These are phyloP conservation scores for Kitagawia praeruptora DNA, from an alignment of 129 eudicot genomes.

Conservation along the genomic window DNA sequence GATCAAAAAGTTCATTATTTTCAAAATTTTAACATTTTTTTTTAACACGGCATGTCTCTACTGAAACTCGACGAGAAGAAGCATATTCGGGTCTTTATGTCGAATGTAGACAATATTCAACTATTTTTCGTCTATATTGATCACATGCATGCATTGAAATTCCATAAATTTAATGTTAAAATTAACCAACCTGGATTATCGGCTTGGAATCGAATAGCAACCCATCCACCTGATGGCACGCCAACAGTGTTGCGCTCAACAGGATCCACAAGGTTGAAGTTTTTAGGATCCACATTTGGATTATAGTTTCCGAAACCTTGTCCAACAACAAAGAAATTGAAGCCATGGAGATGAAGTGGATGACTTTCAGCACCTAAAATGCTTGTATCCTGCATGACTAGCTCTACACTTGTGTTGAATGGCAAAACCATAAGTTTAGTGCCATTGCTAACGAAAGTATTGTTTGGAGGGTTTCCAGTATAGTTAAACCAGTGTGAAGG, in stretches of 20 bases:
- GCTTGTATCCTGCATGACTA: constrained; percentile 54
- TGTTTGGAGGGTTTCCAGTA: constrained; percentile 56
- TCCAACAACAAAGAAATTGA: constrained; percentile 51
- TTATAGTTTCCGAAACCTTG: constrained; percentile 51
- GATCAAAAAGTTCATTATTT: too few species aligned
- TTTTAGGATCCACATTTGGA: constrained; percentile 27
- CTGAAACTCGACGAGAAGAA: not conserved
- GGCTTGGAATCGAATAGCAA: constrained; percentile 38
- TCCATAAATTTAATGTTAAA: not conserved
- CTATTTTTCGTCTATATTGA: too few species aligned
- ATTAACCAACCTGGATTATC: constrained; percentile 40
- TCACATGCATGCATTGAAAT: not conserved
- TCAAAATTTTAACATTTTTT: too few species aligned
- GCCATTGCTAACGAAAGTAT: constrained; percentile 49
- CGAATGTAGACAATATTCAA: too few species aligned
- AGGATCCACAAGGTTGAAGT: constrained; percentile 44
- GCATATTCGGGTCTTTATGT: not conserved
- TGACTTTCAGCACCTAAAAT: constrained; percentile 51
- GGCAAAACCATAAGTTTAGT: constrained; percentile 48
- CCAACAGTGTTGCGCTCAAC: constrained; percentile 52
- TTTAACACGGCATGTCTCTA: not conserved
- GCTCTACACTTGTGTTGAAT: constrained; percentile 45
- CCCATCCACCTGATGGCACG: constrained; percentile 61
- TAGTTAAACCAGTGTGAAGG: constrained; percentile 49
- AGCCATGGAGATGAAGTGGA: constrained; percentile 60